Evolutionary conservation across 2,329 filamentous ascomycete genomes (phyloP).

Genomic region (Neurospora crassa): DNA sequence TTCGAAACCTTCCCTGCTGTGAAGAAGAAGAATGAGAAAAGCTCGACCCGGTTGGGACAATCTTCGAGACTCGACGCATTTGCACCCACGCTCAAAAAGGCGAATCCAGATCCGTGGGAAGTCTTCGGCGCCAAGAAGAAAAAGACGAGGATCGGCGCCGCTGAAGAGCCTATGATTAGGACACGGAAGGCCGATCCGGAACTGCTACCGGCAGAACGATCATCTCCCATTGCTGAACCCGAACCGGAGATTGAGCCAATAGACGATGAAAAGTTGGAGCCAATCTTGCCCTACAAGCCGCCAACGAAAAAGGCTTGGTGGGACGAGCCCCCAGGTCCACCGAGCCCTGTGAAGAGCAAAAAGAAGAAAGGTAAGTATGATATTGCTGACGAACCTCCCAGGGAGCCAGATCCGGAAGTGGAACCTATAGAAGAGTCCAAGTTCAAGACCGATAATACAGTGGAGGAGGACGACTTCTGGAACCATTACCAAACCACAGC

Average conservation of each 20-base stretch:
- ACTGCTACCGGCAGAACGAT: not conserved
- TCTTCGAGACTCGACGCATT: constrained; percentile 3
- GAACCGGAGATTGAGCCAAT: constrained; percentile 12
- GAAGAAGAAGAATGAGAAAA: constrained; percentile 22
- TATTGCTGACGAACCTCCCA: constrained; percentile 6
- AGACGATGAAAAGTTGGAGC: constrained; percentile 5
- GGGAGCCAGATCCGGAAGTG: constrained; percentile 16
- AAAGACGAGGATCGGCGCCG: constrained; percentile 15
- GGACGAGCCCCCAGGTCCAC: constrained; percentile 4
- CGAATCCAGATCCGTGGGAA: constrained; percentile 19
- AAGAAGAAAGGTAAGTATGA: constrained; percentile 20
- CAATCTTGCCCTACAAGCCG: not conserved
- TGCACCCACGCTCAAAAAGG: constrained; percentile 14
- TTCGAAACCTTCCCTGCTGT: constrained; percentile 10
- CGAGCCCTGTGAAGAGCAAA: constrained; percentile 9
- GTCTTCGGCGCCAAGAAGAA: constrained; percentile 22
- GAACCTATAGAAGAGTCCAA: constrained; percentile 19
- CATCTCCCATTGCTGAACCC: constrained; percentile 1
- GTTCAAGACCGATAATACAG: constrained; percentile 23
- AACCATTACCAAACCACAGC: constrained; percentile 17
- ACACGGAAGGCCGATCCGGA: constrained; percentile 8
- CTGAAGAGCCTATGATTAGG: constrained; percentile 12
- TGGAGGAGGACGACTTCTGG: constrained; percentile 21
- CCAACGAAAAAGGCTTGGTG: constrained; percentile 1
- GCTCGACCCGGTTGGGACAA: constrained; percentile 12